These are phyloP conservation scores for Penicillium polonicum DNA, from an alignment of 2,329 filamentous ascomycete genomes.

Conservation along the genomic window DNA sequence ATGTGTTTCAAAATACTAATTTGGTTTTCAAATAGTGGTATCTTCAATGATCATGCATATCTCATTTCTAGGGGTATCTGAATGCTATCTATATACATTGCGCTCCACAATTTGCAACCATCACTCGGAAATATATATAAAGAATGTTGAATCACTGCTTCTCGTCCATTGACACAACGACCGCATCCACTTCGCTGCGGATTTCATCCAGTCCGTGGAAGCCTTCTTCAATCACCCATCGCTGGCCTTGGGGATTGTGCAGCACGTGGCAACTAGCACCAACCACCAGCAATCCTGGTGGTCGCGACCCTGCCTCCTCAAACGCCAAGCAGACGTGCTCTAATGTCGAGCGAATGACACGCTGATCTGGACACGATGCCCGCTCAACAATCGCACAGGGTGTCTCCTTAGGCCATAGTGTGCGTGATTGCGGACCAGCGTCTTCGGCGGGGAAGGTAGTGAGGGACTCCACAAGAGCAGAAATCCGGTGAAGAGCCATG, in stretches of 20 bases:
- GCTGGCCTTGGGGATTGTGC: conserved; percentile 57
- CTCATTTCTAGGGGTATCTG: conserved; percentile 22
- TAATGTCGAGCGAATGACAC: conserved; percentile 85
- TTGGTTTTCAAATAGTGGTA: too few relatives aligned
- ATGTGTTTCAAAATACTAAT: not conserved
- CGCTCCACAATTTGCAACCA: conserved; percentile 1
- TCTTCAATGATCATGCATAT: conserved; percentile 3
- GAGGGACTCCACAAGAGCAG: conserved; percentile 69
- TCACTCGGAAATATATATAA: conserved; percentile 10
- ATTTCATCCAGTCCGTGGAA: conserved; percentile 69
- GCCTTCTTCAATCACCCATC: conserved; percentile 85
- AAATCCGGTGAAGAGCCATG: conserved; percentile 88
- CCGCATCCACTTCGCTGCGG: conserved; percentile 27
- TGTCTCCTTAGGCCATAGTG: conserved; percentile 68
- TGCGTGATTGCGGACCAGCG: conserved; percentile 26
- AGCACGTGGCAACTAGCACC: conserved; percentile 81
- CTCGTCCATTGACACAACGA: conserved; percentile 11
- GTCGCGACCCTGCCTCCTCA: conserved; percentile 82
- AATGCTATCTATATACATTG: conserved; percentile 24
- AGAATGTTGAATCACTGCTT: conserved; percentile 9
- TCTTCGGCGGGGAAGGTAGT: conserved; percentile 39
- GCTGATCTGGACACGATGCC: conserved; percentile 89
- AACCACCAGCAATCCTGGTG: conserved; percentile 83
- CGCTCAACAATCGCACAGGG: conserved; percentile 92
- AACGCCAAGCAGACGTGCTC: conserved; percentile 76